Evolutionary conservation across 2,329 filamentous ascomycete species (phyloP).

Genomic region (Sarocladium oryzae): DNA sequence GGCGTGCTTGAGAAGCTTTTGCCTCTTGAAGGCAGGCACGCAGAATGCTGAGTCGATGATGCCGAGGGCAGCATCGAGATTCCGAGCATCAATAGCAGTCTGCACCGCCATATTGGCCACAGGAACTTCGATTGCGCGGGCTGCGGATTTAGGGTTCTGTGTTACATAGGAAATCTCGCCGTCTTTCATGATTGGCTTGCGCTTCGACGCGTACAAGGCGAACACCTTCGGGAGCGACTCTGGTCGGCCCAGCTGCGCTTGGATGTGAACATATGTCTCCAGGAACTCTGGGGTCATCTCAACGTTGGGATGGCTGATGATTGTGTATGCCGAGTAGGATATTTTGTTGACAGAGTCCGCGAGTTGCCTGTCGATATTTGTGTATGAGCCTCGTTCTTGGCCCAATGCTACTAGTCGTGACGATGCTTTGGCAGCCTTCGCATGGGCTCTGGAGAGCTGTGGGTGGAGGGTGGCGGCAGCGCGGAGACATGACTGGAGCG

Average conservation of each 20-base stretch:
- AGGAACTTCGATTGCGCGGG: constrained; percentile 64
- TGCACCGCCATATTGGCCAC: constrained; percentile 70
- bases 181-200: constrained; percentile 56
- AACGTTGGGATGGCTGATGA: constrained; percentile 68
- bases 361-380: constrained; percentile 26
- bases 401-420: constrained; percentile 47
- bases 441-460: constrained; percentile 31
- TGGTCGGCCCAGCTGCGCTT: constrained; percentile 65
- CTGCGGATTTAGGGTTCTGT: constrained; percentile 61
- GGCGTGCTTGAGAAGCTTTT: constrained; percentile 60
- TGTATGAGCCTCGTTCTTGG: constrained; percentile 22
- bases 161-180: constrained; percentile 52
- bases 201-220: constrained; percentile 77
- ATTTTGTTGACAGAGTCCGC: constrained; percentile 43
- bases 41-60: constrained; percentile 66
- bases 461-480: constrained; percentile 38
- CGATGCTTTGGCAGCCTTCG: constrained; percentile 33
- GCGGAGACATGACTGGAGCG: constrained; percentile 38
- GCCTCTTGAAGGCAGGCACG: constrained; percentile 57
- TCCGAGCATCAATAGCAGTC: constrained; percentile 70
- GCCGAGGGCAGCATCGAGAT: constrained; percentile 70
- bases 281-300: constrained; percentile 73
- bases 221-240: constrained; percentile 76
- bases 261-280: constrained; percentile 67
- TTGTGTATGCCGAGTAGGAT: constrained; percentile 56